These are phyloP conservation scores for Pythium vanterpoolii DNA, from an alignment of 352 stramenopile genomes.

Conservation along the genomic window DNA sequence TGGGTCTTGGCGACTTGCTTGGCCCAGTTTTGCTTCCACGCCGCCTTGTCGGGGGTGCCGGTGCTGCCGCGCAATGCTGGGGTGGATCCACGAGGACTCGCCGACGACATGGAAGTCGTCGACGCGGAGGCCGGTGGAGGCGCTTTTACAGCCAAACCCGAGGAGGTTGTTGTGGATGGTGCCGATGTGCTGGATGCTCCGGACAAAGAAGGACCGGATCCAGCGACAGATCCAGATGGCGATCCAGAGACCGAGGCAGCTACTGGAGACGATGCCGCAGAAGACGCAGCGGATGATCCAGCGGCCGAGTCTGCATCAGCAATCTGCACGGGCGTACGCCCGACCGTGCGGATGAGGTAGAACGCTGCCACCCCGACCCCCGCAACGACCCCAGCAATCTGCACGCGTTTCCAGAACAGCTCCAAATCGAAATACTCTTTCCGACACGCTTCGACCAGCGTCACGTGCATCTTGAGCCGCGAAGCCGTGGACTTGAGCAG, in stretches of 20 bases:
- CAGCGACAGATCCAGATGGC: background rate
- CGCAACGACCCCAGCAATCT: constrained; percentile 55
- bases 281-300: constrained; percentile 21
- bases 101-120: background rate
- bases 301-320: constrained; percentile 23
- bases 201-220: background rate
- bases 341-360: constrained; percentile 76
- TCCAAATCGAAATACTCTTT: constrained; percentile 73
- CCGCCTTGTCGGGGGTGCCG: constrained; percentile 11
- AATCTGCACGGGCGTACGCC: constrained; percentile 27
- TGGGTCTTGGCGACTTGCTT: constrained; percentile 69
- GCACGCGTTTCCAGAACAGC: constrained; percentile 71
- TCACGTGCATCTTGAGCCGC: constrained; percentile 84
- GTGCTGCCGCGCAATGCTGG: constrained; percentile 2
- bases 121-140: background rate
- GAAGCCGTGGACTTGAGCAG: constrained; percentile 76
- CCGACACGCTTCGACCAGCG: constrained; percentile 68
- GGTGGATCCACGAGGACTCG: background rate
- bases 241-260: background rate
- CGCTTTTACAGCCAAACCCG: background rate
- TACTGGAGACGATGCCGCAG: background rate
- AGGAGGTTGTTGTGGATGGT: background rate
- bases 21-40: constrained; percentile 79
- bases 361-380: constrained; percentile 63
- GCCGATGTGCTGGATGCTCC: background rate